These are phyloP conservation scores for Naematelia aurantialba DNA, from an alignment of 768 basidiomycete genomes.

Conservation along the genomic window DNA sequence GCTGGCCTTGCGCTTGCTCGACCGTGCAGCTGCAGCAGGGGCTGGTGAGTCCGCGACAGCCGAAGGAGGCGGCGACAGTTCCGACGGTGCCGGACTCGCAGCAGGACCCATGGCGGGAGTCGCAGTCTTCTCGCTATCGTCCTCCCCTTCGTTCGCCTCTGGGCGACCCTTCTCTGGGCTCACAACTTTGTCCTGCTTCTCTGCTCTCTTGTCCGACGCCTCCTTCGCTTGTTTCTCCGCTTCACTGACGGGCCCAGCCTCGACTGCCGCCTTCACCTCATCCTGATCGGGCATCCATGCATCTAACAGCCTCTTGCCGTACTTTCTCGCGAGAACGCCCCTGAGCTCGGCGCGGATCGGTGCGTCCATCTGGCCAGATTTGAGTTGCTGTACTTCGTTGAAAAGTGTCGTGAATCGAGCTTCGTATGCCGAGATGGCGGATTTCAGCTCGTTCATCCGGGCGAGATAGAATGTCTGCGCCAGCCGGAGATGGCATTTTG, in stretches of 20 bases:
- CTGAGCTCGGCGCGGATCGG: conserved; percentile 55
- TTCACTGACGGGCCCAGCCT: conserved; percentile 11
- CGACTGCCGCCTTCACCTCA: conserved; percentile 20
- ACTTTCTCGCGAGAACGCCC: conserved; percentile 32
- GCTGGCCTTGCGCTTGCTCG: conserved; percentile 27
- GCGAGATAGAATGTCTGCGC: conserved; percentile 70
- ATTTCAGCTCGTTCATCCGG: conserved; percentile 67
- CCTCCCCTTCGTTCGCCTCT: not conserved
- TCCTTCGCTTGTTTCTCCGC: conserved; percentile 7
- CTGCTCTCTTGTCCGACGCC: not conserved
- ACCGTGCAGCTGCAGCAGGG: conserved; percentile 6
- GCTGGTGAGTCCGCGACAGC: not conserved
- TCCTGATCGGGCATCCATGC: conserved; percentile 32
- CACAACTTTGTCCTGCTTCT: not conserved
- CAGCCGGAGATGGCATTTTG: conserved; percentile 62
- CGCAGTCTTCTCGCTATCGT: not conserved
- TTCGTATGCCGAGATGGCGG: conserved; percentile 71
- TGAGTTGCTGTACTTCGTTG: conserved; percentile 72
- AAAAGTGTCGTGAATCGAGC: conserved; percentile 72
- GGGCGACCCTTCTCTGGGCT: no score
- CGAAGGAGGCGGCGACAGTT: conserved; percentile 5
- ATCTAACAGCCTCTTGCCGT: conserved; percentile 37
- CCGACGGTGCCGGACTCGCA: not conserved
- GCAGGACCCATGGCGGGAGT: not conserved
- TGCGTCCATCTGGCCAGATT: conserved; percentile 63